Evolutionary conservation across 768 basidiomycete species (phyloP), one percentile per base, ranked within the genome.

Genomic region (Cyathus striatus): DNA sequence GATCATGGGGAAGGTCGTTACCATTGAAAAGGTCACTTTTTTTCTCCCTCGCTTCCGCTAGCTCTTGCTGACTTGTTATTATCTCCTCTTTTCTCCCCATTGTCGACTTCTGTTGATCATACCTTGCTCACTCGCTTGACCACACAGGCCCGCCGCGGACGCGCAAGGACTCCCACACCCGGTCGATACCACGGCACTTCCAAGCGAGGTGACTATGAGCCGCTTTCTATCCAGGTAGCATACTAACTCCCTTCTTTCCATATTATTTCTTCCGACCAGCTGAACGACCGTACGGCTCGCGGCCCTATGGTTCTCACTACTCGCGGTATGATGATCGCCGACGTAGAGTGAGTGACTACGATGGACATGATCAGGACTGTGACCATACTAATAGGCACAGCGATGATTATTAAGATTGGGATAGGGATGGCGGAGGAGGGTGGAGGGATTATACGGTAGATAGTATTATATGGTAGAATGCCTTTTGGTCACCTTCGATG

Each of bases 101-200:
- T 6, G 6, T 24, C 21, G 12, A 30, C 9, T 30, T 20, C 23
- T 13, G 10, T 18, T 40, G 9, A 17, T 9, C 12, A 6, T 40
- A 18, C 12, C 12, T 40, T 6, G 10, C 27, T 24, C 4, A 41
- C 39, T 16, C 40, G 52, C 20, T 5, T 44, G 13, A 46, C 17
- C 32, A 43, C 20, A 17, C 43, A 90, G 90, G 91, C 91, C 50
- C 86, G 90, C 40, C 85, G 90, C 51, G 91, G 86, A 43, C 84
- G 91, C 48, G 91, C 90, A 14, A 75, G 91, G 50, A 89, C 91
- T 10, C 88, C 95, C 2, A 99, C 95, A 5, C 95, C 95, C 3
- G 95, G 95, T 21, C 70, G 86, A 41, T 99, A 99, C 76, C 90
- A 89, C 49, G 94, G 92, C 0, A 90, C 92, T 37, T 90, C 92